Conservation (phyloP, 352 stramenopile species). For the Detonula confervacea region DNA sequence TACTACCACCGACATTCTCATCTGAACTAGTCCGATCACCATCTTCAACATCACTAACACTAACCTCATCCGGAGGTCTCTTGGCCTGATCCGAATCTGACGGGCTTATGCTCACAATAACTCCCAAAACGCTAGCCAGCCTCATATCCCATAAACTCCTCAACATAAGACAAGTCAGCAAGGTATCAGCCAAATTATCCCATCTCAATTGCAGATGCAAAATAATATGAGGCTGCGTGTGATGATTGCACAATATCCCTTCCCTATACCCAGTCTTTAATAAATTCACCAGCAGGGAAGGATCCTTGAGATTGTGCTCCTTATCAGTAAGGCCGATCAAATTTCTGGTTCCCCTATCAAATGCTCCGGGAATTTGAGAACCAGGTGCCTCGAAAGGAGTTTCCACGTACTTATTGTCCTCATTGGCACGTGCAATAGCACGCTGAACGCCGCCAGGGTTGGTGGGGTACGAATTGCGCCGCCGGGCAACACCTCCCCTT, state of each 20-base stretch:
- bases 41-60: too few species aligned
- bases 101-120: slow-evolving; percentile 48
- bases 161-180: slow-evolving; percentile 59
- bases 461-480: not conserved
- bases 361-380: slow-evolving; percentile 25
- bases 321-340: slow-evolving; percentile 48
- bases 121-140: slow-evolving; percentile 48
- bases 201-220: slow-evolving; percentile 59
- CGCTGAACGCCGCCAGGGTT: not conserved
- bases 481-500: too few species aligned
- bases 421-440: slow-evolving; percentile 36
- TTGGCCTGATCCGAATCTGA: slow-evolving; percentile 19
- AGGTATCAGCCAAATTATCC: slow-evolving; percentile 59
- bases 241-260: slow-evolving; percentile 53
- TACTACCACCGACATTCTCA: too few species aligned
- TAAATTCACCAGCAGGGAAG: slow-evolving; percentile 35
- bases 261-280: slow-evolving; percentile 38
- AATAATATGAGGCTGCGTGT: slow-evolving; percentile 53
- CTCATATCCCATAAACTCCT: slow-evolving; percentile 57
- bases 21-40: too few species aligned
- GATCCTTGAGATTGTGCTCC: slow-evolving; percentile 51
- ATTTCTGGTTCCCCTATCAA: slow-evolving; percentile 40
- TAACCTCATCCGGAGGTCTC: slow-evolving; percentile 2
- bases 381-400: slow-evolving; percentile 27
- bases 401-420: slow-evolving; percentile 29